Evolutionary conservation across 192 early-diverging fungal genomes (phyloP), one percentile per base, ranked within the genome.

Genomic region (Entomortierella chlamydospora): DNA sequence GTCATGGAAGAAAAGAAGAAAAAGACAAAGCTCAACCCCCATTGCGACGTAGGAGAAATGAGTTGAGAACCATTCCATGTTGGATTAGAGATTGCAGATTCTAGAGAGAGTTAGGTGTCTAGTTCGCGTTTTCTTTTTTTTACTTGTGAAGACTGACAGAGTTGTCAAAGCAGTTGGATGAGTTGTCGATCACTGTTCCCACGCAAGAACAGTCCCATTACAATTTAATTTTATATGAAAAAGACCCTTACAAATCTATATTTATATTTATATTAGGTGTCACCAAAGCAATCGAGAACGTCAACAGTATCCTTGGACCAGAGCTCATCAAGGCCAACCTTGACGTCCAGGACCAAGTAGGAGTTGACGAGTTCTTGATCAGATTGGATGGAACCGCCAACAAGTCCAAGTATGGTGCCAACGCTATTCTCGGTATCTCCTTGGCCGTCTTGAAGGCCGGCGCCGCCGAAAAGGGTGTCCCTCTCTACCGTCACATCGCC

Each of bases 361-460:
- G 89, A 15, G 87, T 98, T 72, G 98, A 99, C 86, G 84, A 95
- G 57, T 96, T 98, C 79, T 82, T 99, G 76, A 83, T 98, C 67
- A 80, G 94, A 41, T 89, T 99, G 54, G 98, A 99, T 82, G 97
- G 96, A 66, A 98, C 97, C 26, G 76, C 87, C 64, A 99, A 99
- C 93, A 99, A 99, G 91, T 85, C 86, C 82, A 93, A 95, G 86
- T 89, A 96, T 60, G 98, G 98, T 70, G 98, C 98, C 71, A 99
- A 99, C 87, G 97, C 98, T 74, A 95, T 99, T 70, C 91, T 99
- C 67, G 98, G 97, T 89, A 95, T 99, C 34, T 99, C 98, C 49
- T 87, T 99, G 63, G 98, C 98, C 42, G 96, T 95, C 60, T 87
- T 91, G 72, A 95, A 96, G 87, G 97, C 98, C 63, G 98, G 95